Evolutionary conservation across 441 rosid genomes (phyloP).

Genomic region (Euphorbia schlechtendalii): DNA sequence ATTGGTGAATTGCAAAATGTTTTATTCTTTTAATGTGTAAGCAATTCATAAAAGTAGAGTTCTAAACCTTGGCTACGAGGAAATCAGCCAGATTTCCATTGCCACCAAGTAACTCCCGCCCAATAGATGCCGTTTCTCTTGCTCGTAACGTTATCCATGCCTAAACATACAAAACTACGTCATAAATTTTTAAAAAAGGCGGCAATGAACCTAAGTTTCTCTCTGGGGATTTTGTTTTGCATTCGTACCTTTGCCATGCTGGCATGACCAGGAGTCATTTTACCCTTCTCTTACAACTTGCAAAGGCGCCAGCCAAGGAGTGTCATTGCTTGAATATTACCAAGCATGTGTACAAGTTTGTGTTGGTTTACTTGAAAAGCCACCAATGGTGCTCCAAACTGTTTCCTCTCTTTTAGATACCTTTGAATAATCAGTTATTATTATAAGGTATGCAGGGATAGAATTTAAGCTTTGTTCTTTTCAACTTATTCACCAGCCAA

Average conservation of each 20-base stretch:
- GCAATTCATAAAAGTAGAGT: slow-evolving; percentile 9
- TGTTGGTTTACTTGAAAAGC: slow-evolving; percentile 90
- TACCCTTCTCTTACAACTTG: slow-evolving; percentile 72
- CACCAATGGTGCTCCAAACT: slow-evolving; percentile 94
- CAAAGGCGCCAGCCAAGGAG: slow-evolving; percentile 96
- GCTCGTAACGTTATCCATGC: slow-evolving; percentile 74
- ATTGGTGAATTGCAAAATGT: background rate
- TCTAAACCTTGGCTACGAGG: slow-evolving; percentile 83
- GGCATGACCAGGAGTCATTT: slow-evolving; percentile 90
- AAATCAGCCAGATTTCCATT: slow-evolving; percentile 83
- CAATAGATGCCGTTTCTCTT: slow-evolving; percentile 72
- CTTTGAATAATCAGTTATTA: slow-evolving; percentile 32
- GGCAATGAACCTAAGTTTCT: background rate
- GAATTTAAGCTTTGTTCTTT: background rate
- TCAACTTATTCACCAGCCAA: too few relatives aligned
- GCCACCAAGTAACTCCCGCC: slow-evolving; percentile 91
- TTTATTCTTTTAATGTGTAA: background rate
- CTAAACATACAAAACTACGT: slow-evolving; percentile 30
- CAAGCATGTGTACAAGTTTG: slow-evolving; percentile 83
- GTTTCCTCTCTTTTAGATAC: slow-evolving; percentile 87
- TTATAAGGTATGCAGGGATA: background rate
- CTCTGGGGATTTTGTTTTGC: background rate
- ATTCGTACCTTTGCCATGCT: slow-evolving; percentile 86
- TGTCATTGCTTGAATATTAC: slow-evolving; percentile 85
- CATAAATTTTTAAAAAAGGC: background rate